Evolutionary conservation across 78 protist species (phyloP).

Genomic region (Polysphondylium violaceum): DNA sequence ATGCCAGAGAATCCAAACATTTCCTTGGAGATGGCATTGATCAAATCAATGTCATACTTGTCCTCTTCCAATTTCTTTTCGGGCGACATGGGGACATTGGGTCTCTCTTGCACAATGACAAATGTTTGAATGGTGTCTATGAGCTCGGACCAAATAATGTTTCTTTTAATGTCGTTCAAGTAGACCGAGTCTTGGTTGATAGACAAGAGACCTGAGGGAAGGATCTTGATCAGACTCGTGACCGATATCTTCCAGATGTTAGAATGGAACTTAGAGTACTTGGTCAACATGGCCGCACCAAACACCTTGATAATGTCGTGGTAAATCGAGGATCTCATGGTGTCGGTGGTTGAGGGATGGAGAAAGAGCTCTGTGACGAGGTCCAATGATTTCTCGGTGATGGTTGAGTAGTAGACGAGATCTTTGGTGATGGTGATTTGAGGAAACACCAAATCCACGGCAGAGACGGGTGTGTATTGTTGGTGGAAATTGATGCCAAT

Average conservation of each 20-base stretch:
- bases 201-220: conserved; percentile 43
- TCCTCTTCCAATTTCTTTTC: conserved; percentile 67
- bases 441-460: conserved; percentile 8
- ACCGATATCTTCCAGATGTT: conserved; percentile 66
- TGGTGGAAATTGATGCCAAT: conserved; percentile 17
- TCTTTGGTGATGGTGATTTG: conserved; percentile 13
- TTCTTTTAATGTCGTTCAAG: conserved; percentile 70
- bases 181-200: conserved; percentile 36
- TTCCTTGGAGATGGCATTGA: conserved; percentile 65
- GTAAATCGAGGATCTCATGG: conserved; percentile 61
- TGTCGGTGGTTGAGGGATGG: conserved; percentile 47
- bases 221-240: conserved; percentile 47
- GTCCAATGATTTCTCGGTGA: conserved; percentile 63
- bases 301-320: conserved; percentile 79
- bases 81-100: conserved; percentile 20
- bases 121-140: conserved; percentile 78
- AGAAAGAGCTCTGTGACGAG: conserved; percentile 25
- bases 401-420: conserved; percentile 44
- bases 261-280: conserved; percentile 73
- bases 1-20: conserved; percentile 78
- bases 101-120: conserved; percentile 69
- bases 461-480: conserved; percentile 13
- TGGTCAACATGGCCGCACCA: conserved; percentile 69
- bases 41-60: conserved; percentile 48
- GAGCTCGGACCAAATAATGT: conserved; percentile 81